phyloP scores from a whole-genome alignment of 495 filamentous ascomycete species.

The Mycothermus thermophilus region DNA sequence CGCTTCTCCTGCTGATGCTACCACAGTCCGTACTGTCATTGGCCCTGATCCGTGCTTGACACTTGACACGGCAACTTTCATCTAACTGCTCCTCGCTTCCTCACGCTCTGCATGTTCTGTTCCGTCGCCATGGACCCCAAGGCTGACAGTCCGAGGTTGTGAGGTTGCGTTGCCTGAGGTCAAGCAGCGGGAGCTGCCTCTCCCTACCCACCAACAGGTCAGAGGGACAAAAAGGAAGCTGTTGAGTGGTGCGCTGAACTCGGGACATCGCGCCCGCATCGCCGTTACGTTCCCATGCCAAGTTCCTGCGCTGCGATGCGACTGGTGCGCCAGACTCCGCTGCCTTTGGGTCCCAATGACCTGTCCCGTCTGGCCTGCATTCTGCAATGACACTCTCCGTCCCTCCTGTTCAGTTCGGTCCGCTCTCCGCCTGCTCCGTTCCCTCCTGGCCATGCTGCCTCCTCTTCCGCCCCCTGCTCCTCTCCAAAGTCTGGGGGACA shows the following conservation, averaged over 20 bases:
- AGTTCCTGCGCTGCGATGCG: not conserved
- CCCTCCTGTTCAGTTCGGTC: conserved; percentile 5
- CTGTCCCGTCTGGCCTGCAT: not conserved
- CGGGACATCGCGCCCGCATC: conserved; percentile 5
- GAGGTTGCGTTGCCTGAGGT: no score
- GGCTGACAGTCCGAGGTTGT: no score
- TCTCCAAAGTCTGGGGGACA: conserved; percentile 1
- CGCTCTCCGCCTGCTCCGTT: not conserved
- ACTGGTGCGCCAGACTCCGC: not conserved
- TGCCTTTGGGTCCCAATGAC: conserved; percentile 1
- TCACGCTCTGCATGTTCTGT: no score
- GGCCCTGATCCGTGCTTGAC: no score
- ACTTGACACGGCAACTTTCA: no score
- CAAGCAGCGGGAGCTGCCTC: no score
- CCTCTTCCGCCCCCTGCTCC: not conserved
- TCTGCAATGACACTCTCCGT: conserved; percentile 1
- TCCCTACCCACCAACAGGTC: not conserved
- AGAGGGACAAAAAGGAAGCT: not conserved
- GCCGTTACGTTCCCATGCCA: conserved; percentile 5
- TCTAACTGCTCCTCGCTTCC: no score
- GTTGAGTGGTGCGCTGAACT: no score
- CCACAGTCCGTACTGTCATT: no score
- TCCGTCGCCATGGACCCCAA: no score
- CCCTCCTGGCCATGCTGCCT: no score
- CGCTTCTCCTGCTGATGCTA: no score